Percentiles rank a stretch among this genome's conserved stretches.
Conservation (phyloP, 306 rosid species). For the Casuarina equisetifolia region DNA sequence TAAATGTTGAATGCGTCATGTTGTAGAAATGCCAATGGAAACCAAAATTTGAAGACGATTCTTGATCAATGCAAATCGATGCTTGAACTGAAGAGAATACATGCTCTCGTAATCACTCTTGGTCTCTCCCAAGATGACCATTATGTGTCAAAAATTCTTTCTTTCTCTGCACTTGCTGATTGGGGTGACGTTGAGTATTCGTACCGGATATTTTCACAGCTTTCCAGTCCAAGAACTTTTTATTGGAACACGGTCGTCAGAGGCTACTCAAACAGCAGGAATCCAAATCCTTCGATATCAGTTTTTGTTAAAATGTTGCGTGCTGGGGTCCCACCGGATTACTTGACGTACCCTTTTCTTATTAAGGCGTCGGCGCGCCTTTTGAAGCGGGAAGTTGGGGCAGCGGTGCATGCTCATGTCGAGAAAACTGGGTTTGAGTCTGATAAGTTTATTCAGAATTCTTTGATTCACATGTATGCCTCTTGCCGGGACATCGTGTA, state of each 20-base stretch:
- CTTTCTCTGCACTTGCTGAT: constrained; percentile 49
- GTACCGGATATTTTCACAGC: constrained; percentile 49
- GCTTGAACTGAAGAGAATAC: constrained; percentile 58
- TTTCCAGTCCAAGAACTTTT: constrained; percentile 49
- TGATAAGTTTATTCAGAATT: constrained; percentile 59
- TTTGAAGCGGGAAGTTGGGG: constrained; percentile 48
- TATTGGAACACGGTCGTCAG: constrained; percentile 64
- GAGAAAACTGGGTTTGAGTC: constrained; percentile 50
- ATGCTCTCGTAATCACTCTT: constrained; percentile 51
- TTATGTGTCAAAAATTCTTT: constrained; percentile 44
- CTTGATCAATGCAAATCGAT: constrained; percentile 60
- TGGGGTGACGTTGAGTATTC: constrained; percentile 54
- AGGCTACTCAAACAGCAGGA: constrained; percentile 59
- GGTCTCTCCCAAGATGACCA: constrained; percentile 56
- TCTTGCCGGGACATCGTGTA: constrained; percentile 45
- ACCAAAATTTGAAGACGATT: constrained; percentile 36
- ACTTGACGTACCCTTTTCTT: constrained; percentile 78
- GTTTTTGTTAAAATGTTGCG: constrained; percentile 60
- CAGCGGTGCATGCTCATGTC: constrained; percentile 60
- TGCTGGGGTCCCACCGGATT: constrained; percentile 55
- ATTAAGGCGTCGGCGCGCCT: constrained; percentile 67
- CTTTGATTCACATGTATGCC: constrained; percentile 78
- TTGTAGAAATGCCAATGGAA: constrained; percentile 26
- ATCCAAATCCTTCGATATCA: constrained; percentile 51
- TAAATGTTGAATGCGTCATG: constrained; percentile 42